phyloP scores from a whole-genome alignment of 371 early-diverging fungal species.

The Vairimorpha necatrix region DNA sequence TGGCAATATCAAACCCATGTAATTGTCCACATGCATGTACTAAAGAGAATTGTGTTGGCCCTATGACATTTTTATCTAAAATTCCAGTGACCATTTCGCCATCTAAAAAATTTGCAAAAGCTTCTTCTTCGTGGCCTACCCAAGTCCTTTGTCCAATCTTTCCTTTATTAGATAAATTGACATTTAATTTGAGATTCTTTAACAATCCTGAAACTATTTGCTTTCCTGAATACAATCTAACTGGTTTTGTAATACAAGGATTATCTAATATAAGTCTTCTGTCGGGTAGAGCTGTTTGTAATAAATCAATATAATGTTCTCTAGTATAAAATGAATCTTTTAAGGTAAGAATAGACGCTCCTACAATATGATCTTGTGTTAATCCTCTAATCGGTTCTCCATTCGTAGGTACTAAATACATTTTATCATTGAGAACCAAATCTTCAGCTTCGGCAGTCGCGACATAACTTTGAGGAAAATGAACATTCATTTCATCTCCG shows the following conservation, averaged over 20 bases:
- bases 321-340: slow-evolving; percentile 79
- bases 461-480: slow-evolving; percentile 93
- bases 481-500: slow-evolving; percentile 99
- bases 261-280: slow-evolving; percentile 31
- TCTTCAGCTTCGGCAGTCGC: slow-evolving; percentile 86
- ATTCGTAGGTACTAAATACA: slow-evolving; percentile 92
- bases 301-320: slow-evolving; percentile 82
- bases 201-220: slow-evolving; percentile 69
- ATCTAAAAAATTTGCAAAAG: slow-evolving; percentile 72
- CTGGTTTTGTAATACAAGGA: slow-evolving; percentile 69
- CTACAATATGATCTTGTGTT: slow-evolving; percentile 96
- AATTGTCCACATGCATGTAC: slow-evolving; percentile 91
- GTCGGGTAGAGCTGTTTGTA: slow-evolving; percentile 71
- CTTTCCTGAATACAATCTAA: slow-evolving; percentile 88
- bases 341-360: slow-evolving; percentile 82
- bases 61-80: slow-evolving; percentile 92
- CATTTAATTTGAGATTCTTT: slow-evolving; percentile 65
- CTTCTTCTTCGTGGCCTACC: slow-evolving; percentile 77
- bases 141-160: slow-evolving; percentile 72
- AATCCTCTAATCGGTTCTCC: slow-evolving; percentile 96
- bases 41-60: slow-evolving; percentile 82
- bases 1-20: slow-evolving; percentile 82
- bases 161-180: slow-evolving; percentile 77
- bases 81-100: slow-evolving; percentile 83
- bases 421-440: slow-evolving; percentile 86